phyloP scores from a whole-genome alignment of 164 flowering plant species.

The Buxus sempervirens region DNA sequence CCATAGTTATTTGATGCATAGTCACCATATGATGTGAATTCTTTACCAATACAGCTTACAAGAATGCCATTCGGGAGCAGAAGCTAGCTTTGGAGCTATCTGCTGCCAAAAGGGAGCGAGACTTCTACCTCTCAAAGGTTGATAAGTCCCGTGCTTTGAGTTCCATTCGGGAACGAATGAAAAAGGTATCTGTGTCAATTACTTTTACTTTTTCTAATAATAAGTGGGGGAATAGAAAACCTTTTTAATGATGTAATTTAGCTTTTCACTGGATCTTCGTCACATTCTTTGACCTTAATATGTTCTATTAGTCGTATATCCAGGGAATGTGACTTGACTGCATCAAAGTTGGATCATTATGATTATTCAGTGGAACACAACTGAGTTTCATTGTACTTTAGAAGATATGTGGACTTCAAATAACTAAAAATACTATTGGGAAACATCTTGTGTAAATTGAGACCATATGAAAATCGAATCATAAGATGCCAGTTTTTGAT shows the following conservation, averaged over 20 bases:
- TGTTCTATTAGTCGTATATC: too few species aligned
- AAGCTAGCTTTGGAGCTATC: constrained; percentile 72
- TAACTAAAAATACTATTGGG: neutral
- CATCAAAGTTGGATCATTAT: too few species aligned
- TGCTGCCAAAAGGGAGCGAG: constrained; percentile 80
- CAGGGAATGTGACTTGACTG: neutral
- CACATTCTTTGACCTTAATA: too few species aligned
- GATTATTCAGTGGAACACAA: neutral
- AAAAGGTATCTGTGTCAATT: constrained; percentile 45
- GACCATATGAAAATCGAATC: too few species aligned
- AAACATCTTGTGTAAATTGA: neutral
- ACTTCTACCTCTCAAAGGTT: constrained; percentile 69
- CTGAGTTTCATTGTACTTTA: neutral
- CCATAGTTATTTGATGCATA: neutral
- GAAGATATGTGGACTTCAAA: too few species aligned
- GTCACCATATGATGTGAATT: constrained; percentile 1
- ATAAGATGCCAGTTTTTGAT: neutral
- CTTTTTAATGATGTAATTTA: too few species aligned
- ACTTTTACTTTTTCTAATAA: neutral
- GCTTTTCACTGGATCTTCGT: too few species aligned
- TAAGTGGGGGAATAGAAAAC: neutral
- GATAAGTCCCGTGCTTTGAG: constrained; percentile 60
- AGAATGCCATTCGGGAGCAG: constrained; percentile 71
- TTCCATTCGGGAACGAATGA: constrained; percentile 55
- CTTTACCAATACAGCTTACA: constrained; percentile 51